Percentiles rank a stretch among this genome's conserved stretches.
These are phyloP conservation scores for Butyriboletus loyo DNA, from an alignment of 768 basidiomycete genomes.

Conservation along the genomic window DNA sequence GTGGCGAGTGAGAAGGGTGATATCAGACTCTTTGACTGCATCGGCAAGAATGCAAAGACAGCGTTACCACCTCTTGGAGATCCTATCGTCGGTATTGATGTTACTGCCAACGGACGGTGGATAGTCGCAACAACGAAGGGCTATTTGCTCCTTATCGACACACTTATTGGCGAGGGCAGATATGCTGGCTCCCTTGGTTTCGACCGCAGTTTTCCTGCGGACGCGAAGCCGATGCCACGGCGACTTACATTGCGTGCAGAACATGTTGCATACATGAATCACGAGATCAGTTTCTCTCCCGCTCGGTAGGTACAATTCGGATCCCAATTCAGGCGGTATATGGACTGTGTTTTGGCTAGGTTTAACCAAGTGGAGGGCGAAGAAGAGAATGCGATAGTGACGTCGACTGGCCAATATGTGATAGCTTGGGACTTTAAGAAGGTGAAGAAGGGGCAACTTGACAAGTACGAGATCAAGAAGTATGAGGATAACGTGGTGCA, in stretches of 20 bases:
- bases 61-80: conserved; percentile 93
- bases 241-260: conserved; percentile 85
- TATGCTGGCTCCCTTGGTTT: conserved; percentile 85
- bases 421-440: conserved; percentile 97
- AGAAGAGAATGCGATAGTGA: conserved; percentile 93
- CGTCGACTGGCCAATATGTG: conserved; percentile 88
- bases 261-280: conserved; percentile 93
- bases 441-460: conserved; percentile 87
- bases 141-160: conserved; percentile 92
- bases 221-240: conserved; percentile 87
- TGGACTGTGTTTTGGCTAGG: conserved; percentile 39
- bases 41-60: conserved; percentile 99
- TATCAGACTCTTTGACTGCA: conserved; percentile 88
- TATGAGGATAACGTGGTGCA: conserved; percentile 94
- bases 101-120: conserved; percentile 90
- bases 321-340: background rate
- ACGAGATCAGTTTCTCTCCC: conserved; percentile 83
- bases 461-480: conserved; percentile 95
- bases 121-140: conserved; percentile 94
- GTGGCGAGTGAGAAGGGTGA: conserved; percentile 97
- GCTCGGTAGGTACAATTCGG: conserved; percentile 63
- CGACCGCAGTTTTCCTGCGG: conserved; percentile 93
- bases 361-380: conserved; percentile 90
- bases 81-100: conserved; percentile 92
- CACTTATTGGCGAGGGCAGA: conserved; percentile 86